These are phyloP conservation scores for Kazachstania taianensis DNA, from an alignment of 805 yeast genomes.

Conservation along the genomic window DNA sequence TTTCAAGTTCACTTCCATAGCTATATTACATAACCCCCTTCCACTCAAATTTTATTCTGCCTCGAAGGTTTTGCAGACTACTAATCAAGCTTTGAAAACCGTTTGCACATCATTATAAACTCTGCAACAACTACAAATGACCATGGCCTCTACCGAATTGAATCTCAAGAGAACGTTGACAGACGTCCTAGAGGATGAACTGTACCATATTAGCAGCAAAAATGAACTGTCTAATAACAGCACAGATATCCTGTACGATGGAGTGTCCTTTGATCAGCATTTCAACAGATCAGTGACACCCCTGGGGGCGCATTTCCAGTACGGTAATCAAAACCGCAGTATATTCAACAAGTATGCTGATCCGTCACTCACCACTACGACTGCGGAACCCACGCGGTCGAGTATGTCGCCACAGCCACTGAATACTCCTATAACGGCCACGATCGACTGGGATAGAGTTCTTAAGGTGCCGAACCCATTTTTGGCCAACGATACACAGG, in stretches of 20 bases:
- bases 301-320: background rate
- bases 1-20: too few relatives aligned
- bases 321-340: conserved; percentile 1
- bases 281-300: background rate
- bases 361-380: conserved; percentile 27
- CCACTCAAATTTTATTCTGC: background rate
- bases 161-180: conserved; percentile 24
- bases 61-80: background rate
- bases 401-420: conserved; percentile 1
- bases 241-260: background rate
- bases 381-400: conserved; percentile 6
- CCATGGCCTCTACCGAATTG: conserved; percentile 15
- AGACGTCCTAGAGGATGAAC: conserved; percentile 28
- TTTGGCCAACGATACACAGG: background rate
- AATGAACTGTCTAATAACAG: conserved; percentile 6
- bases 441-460: conserved; percentile 21
- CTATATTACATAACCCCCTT: too few relatives aligned
- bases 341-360: conserved; percentile 28
- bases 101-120: too few relatives aligned
- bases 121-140: background rate
- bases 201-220: conserved; percentile 15
- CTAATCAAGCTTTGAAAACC: too few relatives aligned
- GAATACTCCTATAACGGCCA: conserved; percentile 12
- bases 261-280: background rate
- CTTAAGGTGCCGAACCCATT: conserved; percentile 11